A percentile compares a stretch with the other conserved stretches of the same genome.
These are phyloP conservation scores for Microsporum canis DNA, from an alignment of 2,329 filamentous ascomycete species.

Conservation along the genomic window DNA sequence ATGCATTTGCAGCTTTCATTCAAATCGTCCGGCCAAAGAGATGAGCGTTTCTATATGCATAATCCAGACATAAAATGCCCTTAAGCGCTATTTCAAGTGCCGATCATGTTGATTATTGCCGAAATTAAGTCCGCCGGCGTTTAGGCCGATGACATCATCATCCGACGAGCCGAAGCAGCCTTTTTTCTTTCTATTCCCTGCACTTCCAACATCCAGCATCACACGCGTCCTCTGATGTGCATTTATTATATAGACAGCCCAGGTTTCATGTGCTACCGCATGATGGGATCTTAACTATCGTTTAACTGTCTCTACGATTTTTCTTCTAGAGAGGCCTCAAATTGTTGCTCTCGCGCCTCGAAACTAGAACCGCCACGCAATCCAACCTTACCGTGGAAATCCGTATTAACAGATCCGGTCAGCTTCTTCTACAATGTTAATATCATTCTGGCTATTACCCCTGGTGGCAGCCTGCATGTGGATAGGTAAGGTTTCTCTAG, in stretches of 20 bases:
- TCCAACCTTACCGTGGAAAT: not conserved
- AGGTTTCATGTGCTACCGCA: not conserved
- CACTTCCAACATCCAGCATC: not conserved
- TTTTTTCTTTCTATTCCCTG: not conserved
- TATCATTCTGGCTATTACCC: slow-evolving; percentile 45
- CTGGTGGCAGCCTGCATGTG: slow-evolving; percentile 48
- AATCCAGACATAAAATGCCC: not conserved
- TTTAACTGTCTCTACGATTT: too few relatives aligned
- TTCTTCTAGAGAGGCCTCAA: too few relatives aligned
- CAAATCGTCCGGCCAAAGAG: not conserved
- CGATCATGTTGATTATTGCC: not conserved
- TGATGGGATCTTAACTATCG: too few relatives aligned
- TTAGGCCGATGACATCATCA: not conserved
- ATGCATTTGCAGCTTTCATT: not conserved
- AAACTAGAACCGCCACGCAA: too few relatives aligned
- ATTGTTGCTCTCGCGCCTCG: too few relatives aligned
- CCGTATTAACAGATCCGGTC: not conserved
- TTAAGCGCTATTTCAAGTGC: too few relatives aligned
- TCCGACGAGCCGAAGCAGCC: not conserved
- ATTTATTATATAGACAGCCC: not conserved
- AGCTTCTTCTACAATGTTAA: slow-evolving; percentile 24
- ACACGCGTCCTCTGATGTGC: not conserved
- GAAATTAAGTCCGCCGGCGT: not conserved
- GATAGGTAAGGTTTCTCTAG: slow-evolving; percentile 32
- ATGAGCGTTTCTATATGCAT: too few relatives aligned